A percentile compares a stretch with the other conserved stretches of the same genome.
phyloP scores from a whole-genome alignment of 2,329 filamentous ascomycete genomes.

The Fusarium liriodendri region DNA sequence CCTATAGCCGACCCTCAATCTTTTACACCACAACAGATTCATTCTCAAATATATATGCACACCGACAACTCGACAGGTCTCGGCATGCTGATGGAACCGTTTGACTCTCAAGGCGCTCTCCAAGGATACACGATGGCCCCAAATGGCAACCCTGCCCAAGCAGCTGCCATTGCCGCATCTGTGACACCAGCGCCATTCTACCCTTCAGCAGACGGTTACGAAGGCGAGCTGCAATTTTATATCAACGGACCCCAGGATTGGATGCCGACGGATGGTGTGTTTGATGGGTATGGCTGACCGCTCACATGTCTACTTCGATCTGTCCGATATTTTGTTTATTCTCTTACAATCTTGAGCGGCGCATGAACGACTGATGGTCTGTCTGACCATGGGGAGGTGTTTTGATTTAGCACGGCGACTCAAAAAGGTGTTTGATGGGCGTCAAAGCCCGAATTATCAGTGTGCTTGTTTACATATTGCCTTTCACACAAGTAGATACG shows the following conservation, averaged over 20 bases:
- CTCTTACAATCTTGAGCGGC: background rate
- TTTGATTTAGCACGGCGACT: conserved; percentile 3
- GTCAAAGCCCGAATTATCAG: background rate
- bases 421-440: background rate
- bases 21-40: conserved; percentile 26
- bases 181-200: conserved; percentile 19
- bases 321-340: background rate
- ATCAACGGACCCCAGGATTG: conserved; percentile 51
- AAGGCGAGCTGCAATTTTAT: conserved; percentile 58
- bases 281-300: conserved; percentile 32
- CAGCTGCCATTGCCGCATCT: conserved; percentile 9
- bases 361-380: background rate
- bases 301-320: background rate
- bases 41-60: conserved; percentile 23
- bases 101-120: conserved; percentile 40
- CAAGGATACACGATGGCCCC: conserved; percentile 30
- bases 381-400: background rate
- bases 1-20: conserved; percentile 35
- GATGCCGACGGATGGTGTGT: conserved; percentile 34
- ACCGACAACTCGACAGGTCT: conserved; percentile 33
- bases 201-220: conserved; percentile 58
- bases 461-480: background rate
- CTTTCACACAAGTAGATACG: background rate
- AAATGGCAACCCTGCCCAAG: conserved; percentile 14
- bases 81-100: conserved; percentile 56